Evolutionary conservation across 2,329 filamentous ascomycete species (phyloP), one percentile per base, ranked within the genome.

Genomic region (Fusarium gaditjirri): DNA sequence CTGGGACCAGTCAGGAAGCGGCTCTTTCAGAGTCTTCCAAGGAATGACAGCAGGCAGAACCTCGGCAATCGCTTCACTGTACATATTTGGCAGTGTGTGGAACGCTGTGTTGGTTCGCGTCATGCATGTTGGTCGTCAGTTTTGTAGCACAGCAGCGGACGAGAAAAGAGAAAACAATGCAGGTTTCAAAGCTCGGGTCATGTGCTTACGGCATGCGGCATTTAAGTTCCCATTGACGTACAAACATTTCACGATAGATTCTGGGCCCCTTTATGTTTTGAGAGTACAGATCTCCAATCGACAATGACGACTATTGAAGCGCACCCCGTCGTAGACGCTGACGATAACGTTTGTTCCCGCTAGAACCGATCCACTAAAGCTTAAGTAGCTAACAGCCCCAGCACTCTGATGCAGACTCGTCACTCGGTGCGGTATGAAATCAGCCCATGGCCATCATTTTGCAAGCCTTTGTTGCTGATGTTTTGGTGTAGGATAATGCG

Each of bases 231-330:
- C 5, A 14, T 12, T 8, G 23, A 65, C n/a, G 13, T 5, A 33
- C 14, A 8, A 27, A 23, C 12, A 19, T 1, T 39, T 6, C 14
- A 29, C 19, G 11, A 43, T 23, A 42, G 14, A 35, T 36, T n/a
- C 17, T 10, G 7, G 21, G 9, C 11, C 16, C 27, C 10, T 6
- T 44, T 14, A 21, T 12, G 8, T 25, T 39, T 21, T 13, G 36
- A 10, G 3, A 17, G 7, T 2, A 5, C 27, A 27, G 23, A 50
- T 29, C n/a, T 27, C 8, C 3, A 27, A 36, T 4, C 12, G 9
- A 19, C 21, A 31, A 64, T 68, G 65, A 69, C 58, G 4, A 68
- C 65, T 7, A 64, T 68, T 6, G 44, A 68, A 33, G 65, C 65
- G 10, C 43, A 68, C 5, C 57, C 58, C 3, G n/a, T 64, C 25